Conservation (phyloP, 202 grass and related monocot species). For the Dendrocalamus latiflorus region DNA sequence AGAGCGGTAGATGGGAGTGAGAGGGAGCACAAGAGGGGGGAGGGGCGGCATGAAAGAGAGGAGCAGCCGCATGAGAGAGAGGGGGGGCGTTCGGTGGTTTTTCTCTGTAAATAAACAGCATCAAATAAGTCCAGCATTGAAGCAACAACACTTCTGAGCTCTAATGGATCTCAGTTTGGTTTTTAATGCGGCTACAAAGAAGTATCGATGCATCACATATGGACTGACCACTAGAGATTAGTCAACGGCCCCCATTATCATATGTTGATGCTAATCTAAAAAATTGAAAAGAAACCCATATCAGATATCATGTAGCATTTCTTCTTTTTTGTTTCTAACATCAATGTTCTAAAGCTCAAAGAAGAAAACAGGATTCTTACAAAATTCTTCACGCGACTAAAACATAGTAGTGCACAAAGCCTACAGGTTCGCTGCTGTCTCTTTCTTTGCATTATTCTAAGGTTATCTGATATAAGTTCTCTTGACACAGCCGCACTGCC, state of each 20-base stretch:
- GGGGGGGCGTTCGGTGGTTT: too few species aligned
- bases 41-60: too few species aligned
- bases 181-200: background rate
- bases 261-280: background rate
- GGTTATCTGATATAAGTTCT: background rate
- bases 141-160: background rate
- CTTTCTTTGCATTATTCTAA: background rate
- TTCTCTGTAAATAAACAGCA: too few species aligned
- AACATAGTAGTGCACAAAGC: background rate
- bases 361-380: background rate
- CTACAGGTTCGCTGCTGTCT: background rate
- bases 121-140: background rate
- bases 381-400: background rate
- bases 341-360: background rate
- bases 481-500: constrained; percentile 7
- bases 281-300: background rate
- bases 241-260: background rate
- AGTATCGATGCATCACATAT: background rate
- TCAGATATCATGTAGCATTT: background rate
- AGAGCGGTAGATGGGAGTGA: too few species aligned
- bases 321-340: background rate
- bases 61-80: too few species aligned
- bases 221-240: background rate
- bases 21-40: too few species aligned
- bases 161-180: background rate